phyloP scores from a whole-genome alignment of 2,329 filamentous ascomycete species.

The Colletotrichum sp. region DNA sequence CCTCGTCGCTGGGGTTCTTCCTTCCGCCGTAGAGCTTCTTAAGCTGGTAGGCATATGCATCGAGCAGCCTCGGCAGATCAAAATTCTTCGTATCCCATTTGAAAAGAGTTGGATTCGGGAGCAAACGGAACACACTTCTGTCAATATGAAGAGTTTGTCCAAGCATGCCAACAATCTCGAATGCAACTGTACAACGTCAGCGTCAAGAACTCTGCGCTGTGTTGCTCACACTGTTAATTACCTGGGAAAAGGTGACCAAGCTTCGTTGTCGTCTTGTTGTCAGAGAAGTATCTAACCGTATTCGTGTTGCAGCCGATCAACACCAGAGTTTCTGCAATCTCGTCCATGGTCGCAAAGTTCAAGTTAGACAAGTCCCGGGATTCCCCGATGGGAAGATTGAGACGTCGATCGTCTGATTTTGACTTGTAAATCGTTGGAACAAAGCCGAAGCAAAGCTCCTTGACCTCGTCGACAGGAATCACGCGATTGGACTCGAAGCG shows the following conservation, averaged over 20 bases:
- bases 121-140: conserved; percentile 54
- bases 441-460: conserved; percentile 60
- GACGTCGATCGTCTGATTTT: conserved; percentile 41
- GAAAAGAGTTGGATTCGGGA: conserved; percentile 62
- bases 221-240: too few relatives aligned
- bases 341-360: conserved; percentile 51
- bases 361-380: conserved; percentile 46
- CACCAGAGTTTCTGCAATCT: conserved; percentile 57
- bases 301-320: conserved; percentile 59
- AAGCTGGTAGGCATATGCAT: conserved; percentile 39
- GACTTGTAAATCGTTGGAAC: conserved; percentile 59
- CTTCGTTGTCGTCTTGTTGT: too few relatives aligned
- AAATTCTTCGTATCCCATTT: conserved; percentile 58
- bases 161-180: conserved; percentile 65
- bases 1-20: not conserved
- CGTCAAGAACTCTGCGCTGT: too few relatives aligned
- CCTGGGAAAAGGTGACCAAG: too few relatives aligned
- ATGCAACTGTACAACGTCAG: conserved; percentile 46
- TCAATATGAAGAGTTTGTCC: conserved; percentile 53
- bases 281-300: conserved; percentile 30
- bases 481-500: conserved; percentile 54
- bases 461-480: conserved; percentile 57
- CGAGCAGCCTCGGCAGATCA: conserved; percentile 45
- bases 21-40: not conserved
- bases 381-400: conserved; percentile 43